These are phyloP conservation scores for Boletus reticuloceps DNA, from an alignment of 768 basidiomycete genomes.

Conservation along the genomic window DNA sequence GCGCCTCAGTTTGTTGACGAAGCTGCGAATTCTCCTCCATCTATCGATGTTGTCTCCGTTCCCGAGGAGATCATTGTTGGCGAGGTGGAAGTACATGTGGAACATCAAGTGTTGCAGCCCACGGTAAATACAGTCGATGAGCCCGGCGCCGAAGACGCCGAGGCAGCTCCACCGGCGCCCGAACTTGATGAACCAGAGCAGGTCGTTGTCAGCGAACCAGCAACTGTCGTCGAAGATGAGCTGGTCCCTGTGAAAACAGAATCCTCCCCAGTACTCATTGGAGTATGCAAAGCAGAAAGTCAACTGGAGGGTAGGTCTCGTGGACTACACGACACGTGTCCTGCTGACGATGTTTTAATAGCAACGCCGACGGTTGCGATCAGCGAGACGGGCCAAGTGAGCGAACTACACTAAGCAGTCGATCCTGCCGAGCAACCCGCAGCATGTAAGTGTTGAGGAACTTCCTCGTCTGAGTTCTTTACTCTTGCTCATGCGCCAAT, in stretches of 20 bases:
- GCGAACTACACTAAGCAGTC: background rate
- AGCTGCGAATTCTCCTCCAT: background rate
- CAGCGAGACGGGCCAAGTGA: background rate
- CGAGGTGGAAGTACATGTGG: background rate
- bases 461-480: background rate
- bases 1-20: conserved; percentile 10
- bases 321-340: background rate
- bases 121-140: background rate
- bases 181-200: background rate
- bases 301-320: background rate
- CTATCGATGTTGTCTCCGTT: background rate
- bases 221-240: background rate
- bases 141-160: background rate
- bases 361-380: background rate
- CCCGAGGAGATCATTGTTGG: background rate
- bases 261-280: background rate
- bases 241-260: background rate
- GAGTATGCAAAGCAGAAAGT: background rate
- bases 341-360: background rate
- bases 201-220: background rate
- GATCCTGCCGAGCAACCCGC: background rate
- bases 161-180: background rate
- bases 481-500: conserved; percentile 1
- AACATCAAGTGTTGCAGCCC: background rate
- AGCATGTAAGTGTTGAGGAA: conserved; percentile 11